phyloP scores from a whole-genome alignment of 306 rosid species.

The Malus sieversii region DNA sequence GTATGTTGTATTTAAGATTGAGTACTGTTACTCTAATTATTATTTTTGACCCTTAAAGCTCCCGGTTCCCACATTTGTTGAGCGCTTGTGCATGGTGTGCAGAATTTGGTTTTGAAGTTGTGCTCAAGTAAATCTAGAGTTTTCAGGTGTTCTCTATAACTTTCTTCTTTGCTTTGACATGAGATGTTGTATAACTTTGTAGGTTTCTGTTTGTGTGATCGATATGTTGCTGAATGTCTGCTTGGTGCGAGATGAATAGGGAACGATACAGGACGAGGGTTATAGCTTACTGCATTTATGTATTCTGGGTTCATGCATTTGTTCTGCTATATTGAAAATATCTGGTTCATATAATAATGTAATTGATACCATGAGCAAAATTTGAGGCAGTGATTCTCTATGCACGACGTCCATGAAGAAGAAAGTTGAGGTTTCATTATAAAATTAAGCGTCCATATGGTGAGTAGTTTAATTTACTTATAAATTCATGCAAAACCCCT shows the following conservation, averaged over 20 bases:
- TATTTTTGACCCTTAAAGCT: not conserved
- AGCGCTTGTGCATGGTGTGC: not conserved
- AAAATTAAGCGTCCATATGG: too few relatives aligned
- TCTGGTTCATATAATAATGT: not conserved
- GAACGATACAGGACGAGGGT: too few relatives aligned
- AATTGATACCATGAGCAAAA: not conserved
- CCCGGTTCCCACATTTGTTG: not conserved
- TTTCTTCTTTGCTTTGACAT: not conserved
- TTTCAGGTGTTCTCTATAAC: not conserved
- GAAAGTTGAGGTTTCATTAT: too few relatives aligned
- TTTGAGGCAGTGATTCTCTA: not conserved
- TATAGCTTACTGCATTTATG: too few relatives aligned
- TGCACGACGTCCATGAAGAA: not conserved
- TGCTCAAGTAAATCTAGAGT: not conserved
- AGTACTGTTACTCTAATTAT: not conserved
- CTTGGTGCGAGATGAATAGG: not conserved
- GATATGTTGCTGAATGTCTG: not conserved
- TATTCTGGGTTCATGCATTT: not conserved
- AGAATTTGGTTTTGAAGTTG: not conserved
- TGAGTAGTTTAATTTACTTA: too few relatives aligned
- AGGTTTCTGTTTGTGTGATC: too few relatives aligned
- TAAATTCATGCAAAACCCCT: too few relatives aligned
- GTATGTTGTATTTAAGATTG: conserved; percentile 15
- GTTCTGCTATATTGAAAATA: not conserved
- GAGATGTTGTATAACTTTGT: too few relatives aligned